Conservation (phyloP, 2,329 filamentous ascomycete genomes). For the Chlorencoelia australis region DNA sequence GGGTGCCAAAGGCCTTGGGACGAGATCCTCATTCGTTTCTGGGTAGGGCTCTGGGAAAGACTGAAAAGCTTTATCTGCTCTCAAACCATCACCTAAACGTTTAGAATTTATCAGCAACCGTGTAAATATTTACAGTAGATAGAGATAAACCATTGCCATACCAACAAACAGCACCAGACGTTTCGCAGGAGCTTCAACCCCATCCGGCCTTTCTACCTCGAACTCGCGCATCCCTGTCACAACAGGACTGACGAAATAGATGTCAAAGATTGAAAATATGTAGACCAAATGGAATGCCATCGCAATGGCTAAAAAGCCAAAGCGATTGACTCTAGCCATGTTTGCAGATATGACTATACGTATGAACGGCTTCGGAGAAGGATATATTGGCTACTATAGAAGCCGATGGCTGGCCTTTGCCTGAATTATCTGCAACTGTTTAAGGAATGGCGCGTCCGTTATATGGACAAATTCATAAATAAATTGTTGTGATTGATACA, state of each 20-base stretch:
- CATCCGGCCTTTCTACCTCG: conserved; percentile 50
- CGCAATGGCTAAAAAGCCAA: conserved; percentile 79
- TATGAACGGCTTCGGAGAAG: not conserved
- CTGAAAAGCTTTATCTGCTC: conserved; percentile 96
- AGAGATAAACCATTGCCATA: conserved; percentile 29
- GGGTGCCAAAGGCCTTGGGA: conserved; percentile 73
- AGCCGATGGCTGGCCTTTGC: conserved; percentile 1
- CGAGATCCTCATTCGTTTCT: conserved; percentile 51
- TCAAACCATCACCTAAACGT: conserved; percentile 70
- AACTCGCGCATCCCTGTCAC: conserved; percentile 90
- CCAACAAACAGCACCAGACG: conserved; percentile 90
- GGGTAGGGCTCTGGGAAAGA: conserved; percentile 80
- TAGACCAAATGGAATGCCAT: conserved; percentile 91
- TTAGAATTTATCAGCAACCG: conserved; percentile 9
- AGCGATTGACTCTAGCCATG: conserved; percentile 53
- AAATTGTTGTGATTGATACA: too few species aligned
- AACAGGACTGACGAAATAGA: conserved; percentile 97
- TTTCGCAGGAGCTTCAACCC: conserved; percentile 67
- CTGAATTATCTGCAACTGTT: conserved; percentile 9
- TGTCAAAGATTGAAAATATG: conserved; percentile 92
- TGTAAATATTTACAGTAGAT: not conserved
- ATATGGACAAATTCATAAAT: conserved; percentile 17
- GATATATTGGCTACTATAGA: not conserved
- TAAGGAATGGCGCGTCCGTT: conserved; percentile 26
- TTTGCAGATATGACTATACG: conserved; percentile 1